phyloP scores from a whole-genome alignment of 768 basidiomycete genomes.

The Kwoniella dendrophila region DNA sequence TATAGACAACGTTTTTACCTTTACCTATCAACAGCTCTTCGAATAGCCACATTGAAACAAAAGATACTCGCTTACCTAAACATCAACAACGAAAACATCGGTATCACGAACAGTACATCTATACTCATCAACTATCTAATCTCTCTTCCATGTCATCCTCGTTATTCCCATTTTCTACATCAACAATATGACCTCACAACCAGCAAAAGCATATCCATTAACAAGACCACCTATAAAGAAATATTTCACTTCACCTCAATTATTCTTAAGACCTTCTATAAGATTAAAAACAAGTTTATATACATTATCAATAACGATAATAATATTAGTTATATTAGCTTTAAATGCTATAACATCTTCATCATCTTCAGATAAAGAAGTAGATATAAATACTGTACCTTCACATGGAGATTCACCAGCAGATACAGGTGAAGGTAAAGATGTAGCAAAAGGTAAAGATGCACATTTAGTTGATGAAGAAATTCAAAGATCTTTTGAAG shows the following conservation, averaged over 20 bases:
- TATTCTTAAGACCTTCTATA: constrained; percentile 39
- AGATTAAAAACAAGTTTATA: constrained; percentile 44
- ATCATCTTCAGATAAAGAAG: background rate
- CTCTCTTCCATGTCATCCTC: background rate
- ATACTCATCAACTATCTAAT: background rate
- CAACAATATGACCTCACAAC: constrained; percentile 5
- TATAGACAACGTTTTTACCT: too few species aligned
- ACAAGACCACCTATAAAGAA: constrained; percentile 4
- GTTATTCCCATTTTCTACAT: background rate
- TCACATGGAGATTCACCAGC: constrained; percentile 35
- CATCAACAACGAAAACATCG: too few species aligned
- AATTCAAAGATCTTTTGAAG: constrained; percentile 55
- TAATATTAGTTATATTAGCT: constrained; percentile 43
- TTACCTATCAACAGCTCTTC: too few species aligned
- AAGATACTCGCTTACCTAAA: too few species aligned
- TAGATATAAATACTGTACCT: constrained; percentile 33
- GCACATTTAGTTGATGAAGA: constrained; percentile 45
- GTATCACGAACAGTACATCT: too few species aligned
- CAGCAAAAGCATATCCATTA: constrained; percentile 28
- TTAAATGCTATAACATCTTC: constrained; percentile 35
- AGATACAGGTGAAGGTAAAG: constrained; percentile 44
- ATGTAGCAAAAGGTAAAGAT: constrained; percentile 46
- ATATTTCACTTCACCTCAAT: constrained; percentile 17
- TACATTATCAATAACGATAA: constrained; percentile 34
- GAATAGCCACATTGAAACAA: too few species aligned